A percentile compares a stretch with the other conserved stretches of the same genome.
Conservation (phyloP, 2,329 filamentous ascomycete genomes). For the Sclerotinia nivalis region DNA sequence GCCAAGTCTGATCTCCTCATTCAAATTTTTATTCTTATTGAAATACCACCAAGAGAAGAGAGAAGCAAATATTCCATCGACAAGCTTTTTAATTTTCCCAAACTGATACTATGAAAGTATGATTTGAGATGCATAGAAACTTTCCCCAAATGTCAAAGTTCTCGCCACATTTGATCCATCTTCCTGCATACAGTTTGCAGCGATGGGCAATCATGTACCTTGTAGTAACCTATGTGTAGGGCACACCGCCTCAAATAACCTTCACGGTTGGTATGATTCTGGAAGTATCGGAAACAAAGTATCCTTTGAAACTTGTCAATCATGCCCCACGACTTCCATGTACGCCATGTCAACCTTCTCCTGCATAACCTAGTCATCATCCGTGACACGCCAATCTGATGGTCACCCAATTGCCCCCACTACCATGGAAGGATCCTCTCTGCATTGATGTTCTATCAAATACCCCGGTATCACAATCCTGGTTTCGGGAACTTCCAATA, state of each 20-base stretch:
- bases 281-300: constrained; percentile 2
- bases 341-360: constrained; percentile 13
- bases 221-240: not conserved
- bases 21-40: not conserved
- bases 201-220: not conserved
- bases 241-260: constrained; percentile 4
- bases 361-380: constrained; percentile 4
- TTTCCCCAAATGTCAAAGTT: constrained; percentile 3
- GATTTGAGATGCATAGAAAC: not conserved
- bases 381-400: constrained; percentile 3
- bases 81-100: not conserved
- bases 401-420: not conserved
- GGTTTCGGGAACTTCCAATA: constrained; percentile 32
- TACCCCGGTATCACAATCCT: constrained; percentile 29
- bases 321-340: constrained; percentile 16
- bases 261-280: not conserved
- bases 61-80: not conserved
- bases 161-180: constrained; percentile 1
- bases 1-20: not conserved
- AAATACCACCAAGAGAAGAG: not conserved
- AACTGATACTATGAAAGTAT: not conserved
- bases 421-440: not conserved
- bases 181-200: constrained; percentile 9
- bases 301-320: constrained; percentile 1
- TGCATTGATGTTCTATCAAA: constrained; percentile 17